These are phyloP conservation scores for Rubia yunnanensis DNA, from an alignment of 257 asterid genomes.

Conservation along the genomic window DNA sequence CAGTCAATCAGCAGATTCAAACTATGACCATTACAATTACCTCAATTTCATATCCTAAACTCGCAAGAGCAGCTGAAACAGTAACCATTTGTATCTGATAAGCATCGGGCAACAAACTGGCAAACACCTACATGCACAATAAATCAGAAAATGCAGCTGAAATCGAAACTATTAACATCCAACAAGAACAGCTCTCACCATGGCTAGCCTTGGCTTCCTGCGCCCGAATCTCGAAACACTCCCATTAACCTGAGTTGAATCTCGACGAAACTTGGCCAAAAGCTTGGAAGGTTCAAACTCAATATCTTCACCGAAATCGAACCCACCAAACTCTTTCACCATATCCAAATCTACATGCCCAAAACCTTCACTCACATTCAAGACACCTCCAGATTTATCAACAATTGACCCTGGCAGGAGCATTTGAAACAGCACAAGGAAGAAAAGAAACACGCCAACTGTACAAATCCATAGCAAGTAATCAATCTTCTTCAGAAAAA, in stretches of 20 bases:
- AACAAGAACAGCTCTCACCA: constrained; percentile 39
- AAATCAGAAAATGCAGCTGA: constrained; percentile 6
- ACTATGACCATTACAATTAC: constrained; percentile 23
- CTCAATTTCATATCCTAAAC: constrained; percentile 83
- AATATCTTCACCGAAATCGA: constrained; percentile 72
- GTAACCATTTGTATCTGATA: constrained; percentile 81
- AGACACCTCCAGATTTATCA: constrained; percentile 32
- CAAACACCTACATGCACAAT: constrained; percentile 54
- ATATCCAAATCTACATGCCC: constrained; percentile 31
- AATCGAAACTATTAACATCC: background rate
- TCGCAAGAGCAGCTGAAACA: constrained; percentile 60
- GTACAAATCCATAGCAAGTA: constrained; percentile 47
- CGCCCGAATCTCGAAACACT: constrained; percentile 45
- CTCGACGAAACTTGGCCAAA: constrained; percentile 47
- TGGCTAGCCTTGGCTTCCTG: constrained; percentile 65
- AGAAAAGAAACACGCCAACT: constrained; percentile 51
- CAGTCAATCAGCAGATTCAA: background rate
- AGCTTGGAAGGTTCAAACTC: constrained; percentile 51
- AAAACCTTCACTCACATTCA: constrained; percentile 19
- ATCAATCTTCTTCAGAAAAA: constrained; percentile 48
- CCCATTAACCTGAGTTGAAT: constrained; percentile 26
- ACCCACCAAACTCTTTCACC: constrained; percentile 37
- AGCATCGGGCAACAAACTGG: constrained; percentile 68
- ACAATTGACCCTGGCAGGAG: constrained; percentile 46
- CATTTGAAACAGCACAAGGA: constrained; percentile 52